Percentiles rank a stretch among this genome's conserved stretches.
These are phyloP conservation scores for Mucor racemosus DNA, from an alignment of 371 early-diverging fungal genomes.

Conservation along the genomic window DNA sequence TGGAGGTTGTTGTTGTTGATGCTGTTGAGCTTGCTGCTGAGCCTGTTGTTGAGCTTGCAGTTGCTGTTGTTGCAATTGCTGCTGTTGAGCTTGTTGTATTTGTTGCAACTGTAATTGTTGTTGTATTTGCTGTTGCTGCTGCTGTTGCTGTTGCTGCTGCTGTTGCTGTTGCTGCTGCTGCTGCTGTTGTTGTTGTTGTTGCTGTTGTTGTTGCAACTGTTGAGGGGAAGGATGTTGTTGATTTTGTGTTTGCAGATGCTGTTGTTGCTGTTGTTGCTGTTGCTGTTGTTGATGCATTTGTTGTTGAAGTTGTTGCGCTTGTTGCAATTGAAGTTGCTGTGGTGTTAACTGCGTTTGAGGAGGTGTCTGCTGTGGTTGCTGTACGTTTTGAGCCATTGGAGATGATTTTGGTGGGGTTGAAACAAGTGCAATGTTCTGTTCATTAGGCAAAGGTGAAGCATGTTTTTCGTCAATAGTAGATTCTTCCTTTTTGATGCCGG, in stretches of 20 bases:
- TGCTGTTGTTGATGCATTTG: conserved; percentile 20
- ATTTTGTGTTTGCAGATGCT: conserved; percentile 26
- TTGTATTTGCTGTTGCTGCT: conserved; percentile 26
- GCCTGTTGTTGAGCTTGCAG: conserved; percentile 4
- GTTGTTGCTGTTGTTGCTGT: conserved; percentile 1
- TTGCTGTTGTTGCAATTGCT: neutral
- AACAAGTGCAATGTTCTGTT: neutral
- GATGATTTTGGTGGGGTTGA: conserved; percentile 15
- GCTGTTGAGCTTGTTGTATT: conserved; percentile 13
- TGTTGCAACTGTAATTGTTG: conserved; percentile 27
- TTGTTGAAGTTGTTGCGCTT: conserved; percentile 27
- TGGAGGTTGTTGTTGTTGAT: neutral
- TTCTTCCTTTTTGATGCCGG: conserved; percentile 20
- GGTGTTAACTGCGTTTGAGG: conserved; percentile 28
- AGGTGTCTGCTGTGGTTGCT: conserved; percentile 22
- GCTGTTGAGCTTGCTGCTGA: conserved; percentile 6
- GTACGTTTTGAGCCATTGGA: conserved; percentile 12
- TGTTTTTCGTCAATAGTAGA: neutral
- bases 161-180: conserved; percentile 22
- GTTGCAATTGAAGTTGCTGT: conserved; percentile 27
- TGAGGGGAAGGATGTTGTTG: no score
- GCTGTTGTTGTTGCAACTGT: conserved; percentile 20
- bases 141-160: conserved; percentile 26
- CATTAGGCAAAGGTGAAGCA: conserved; percentile 1
- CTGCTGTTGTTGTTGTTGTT: conserved; percentile 6